Evolutionary conservation across 2,329 filamentous ascomycete genomes (phyloP), one percentile per base, ranked within the genome.

Genomic region (Fusarium musae): DNA sequence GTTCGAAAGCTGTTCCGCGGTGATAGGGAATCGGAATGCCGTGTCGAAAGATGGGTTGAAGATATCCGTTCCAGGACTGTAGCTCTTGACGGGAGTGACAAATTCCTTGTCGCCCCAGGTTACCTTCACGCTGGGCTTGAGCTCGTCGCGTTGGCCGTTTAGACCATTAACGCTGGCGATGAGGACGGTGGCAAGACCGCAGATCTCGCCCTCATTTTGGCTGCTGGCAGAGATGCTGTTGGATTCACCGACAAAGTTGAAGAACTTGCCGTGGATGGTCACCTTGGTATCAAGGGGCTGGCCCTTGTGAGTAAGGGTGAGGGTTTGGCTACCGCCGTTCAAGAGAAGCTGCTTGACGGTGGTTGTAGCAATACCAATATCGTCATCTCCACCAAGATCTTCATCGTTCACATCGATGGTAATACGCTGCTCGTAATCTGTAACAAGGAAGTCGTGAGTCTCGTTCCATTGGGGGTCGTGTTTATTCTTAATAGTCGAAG

Each of bases 371-470:
- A 78, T 63, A 15, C 76, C 76, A 21, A 78, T 74, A 19, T 78
- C 74, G 19, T 78, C 76, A 30, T 78, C 76, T 23, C 72, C 59
- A 1, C 74, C 76, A 6, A 78, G 3, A 15, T 78, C 76, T 1
- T 78, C 76, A 37, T 78, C 76, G 2, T 67, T 39, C 8, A 78
- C 34, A n/a, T 78, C 76, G 15, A 78, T 53, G 1, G 66, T 75
- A 11, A 78, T 78, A 11, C 49, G 26, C 44, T 78, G 76, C 10
- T 78, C 76, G 11, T 75, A 66, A 23, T 78, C 76, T 2, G 76
- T 78, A 26, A 78, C 75, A 13, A 78, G 64, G 21, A 78, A 78
- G 26, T 78, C 76, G 47, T 78, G 76, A 36, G 76, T 78, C 59
- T 78, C 76, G 43, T 78, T 73, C 76, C 75, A 78, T 28, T 62